Base-by-base conservation (phyloP, 2,329 filamentous ascomycete genomes). In the Allantophomopsis lycopodina region DNA sequence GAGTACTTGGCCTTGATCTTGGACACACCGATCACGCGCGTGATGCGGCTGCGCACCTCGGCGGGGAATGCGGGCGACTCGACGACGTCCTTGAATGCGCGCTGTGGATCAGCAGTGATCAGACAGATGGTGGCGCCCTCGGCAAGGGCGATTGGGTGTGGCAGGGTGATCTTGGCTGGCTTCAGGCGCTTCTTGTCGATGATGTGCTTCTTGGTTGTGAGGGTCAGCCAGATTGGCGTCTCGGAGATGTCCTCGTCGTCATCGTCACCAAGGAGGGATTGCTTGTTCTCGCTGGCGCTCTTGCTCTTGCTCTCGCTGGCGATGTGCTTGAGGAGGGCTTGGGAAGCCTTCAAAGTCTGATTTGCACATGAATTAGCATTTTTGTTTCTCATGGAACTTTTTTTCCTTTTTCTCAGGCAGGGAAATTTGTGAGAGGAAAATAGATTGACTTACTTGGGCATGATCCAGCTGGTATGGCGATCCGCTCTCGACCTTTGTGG, bases 1-100 rank as follows among this genome's bases (percentile, higher is more conserved):
- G 83, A 79, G 71, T 83, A 95, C 65, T 91, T 89, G 50, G 79
- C 72, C 64, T 89, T 89, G 51, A 98, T 69, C 61, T 96, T 94
- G 52, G 72, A 71, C 48, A 88, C 65, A 51, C 87, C 86, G 52
- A 96, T 80, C 35, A 98, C 73, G 48, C 78, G 73, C 38, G 76
- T 79, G 54, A 89, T 78, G 50, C 76, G 74, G 55, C 73, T 71
- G 52, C 73, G 68, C 45, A 86, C 69, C 36, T 70, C 68, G 42
- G 68, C 64, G 23, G 82, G 82, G 64, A 86, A 88, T 20, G 76
- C 71, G 33, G 80, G 73, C 40, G 80, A 75, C 38, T 76, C 79
- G 46, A 95, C 71, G 35, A 93, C 71, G 60, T 96, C 81, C 68
- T 96, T 96, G 71, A 91, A 94, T 40, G 76, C 73, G 48, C 87